Conservation (phyloP, 345 rosid species). For the Eucalyptus paniculata region DNA sequence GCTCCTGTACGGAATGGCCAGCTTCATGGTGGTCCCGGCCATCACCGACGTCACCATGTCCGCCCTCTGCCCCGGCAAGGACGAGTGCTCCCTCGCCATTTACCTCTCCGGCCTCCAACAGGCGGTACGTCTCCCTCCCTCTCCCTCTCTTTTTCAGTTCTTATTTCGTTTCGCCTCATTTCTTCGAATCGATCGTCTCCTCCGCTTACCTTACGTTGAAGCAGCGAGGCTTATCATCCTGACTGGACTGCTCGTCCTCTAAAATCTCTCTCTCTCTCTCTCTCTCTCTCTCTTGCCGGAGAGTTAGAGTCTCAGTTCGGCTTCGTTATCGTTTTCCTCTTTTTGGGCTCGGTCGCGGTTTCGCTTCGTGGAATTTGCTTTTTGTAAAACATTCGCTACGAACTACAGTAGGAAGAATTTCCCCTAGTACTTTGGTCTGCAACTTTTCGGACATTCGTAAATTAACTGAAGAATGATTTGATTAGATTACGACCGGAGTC, state of each 20-base stretch:
- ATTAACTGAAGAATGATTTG: background rate
- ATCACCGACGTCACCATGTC: constrained; percentile 68
- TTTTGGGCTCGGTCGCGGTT: background rate
- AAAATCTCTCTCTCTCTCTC: background rate
- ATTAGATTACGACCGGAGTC: background rate
- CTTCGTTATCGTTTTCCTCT: background rate
- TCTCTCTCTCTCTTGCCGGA: background rate
- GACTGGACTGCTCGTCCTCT: background rate
- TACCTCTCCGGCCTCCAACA: constrained; percentile 75
- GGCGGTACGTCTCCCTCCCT: constrained; percentile 24
- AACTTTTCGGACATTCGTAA: background rate
- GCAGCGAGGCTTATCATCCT: background rate
- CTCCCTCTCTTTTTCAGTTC: background rate
- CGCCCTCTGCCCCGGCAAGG: constrained; percentile 64
- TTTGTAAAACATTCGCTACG: background rate
- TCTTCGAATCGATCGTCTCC: background rate
- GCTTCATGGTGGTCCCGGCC: constrained; percentile 36
- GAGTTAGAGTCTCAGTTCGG: background rate
- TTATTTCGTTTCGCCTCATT: background rate
- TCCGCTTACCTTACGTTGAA: background rate
- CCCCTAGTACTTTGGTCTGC: background rate
- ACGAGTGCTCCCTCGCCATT: constrained; percentile 78
- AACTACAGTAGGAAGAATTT: background rate
- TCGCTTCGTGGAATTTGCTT: background rate
- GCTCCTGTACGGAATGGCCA: constrained; percentile 35